phyloP scores from a whole-genome alignment of 1,139 yeast species.

The Zygosaccharomyces pseudobailii region DNA sequence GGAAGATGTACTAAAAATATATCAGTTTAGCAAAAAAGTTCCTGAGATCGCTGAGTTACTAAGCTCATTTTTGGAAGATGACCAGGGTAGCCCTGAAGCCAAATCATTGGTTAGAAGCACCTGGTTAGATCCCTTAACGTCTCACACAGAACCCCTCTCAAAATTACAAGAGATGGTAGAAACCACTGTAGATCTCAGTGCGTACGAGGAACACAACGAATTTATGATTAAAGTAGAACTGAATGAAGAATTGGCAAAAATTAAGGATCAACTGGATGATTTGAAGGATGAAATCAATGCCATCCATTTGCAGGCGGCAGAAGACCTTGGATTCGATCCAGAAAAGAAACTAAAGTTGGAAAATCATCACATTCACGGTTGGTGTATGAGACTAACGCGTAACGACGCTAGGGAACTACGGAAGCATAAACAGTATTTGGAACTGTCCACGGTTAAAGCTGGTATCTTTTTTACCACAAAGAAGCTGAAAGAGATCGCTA shows the following conservation, averaged over 20 bases:
- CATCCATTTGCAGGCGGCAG: slow-evolving; percentile 62
- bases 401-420: slow-evolving; percentile 80
- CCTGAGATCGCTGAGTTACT: slow-evolving; percentile 63
- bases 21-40: slow-evolving; percentile 66
- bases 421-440: slow-evolving; percentile 58
- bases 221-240: slow-evolving; percentile 86
- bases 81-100: slow-evolving; percentile 24
- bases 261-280: slow-evolving; percentile 53
- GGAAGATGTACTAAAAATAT: slow-evolving; percentile 88
- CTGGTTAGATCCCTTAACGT: slow-evolving; percentile 58
- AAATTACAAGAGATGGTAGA: slow-evolving; percentile 85
- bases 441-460: slow-evolving; percentile 86
- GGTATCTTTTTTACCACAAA: slow-evolving; percentile 86
- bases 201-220: slow-evolving; percentile 64
- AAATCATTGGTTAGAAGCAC: slow-evolving; percentile 40
- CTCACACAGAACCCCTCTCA: slow-evolving; percentile 46
- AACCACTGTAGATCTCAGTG: slow-evolving; percentile 82
- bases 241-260: slow-evolving; percentile 64
- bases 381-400: slow-evolving; percentile 91
- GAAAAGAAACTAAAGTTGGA: slow-evolving; percentile 88
- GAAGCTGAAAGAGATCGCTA: slow-evolving; percentile 54
- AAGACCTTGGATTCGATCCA: slow-evolving; percentile 72
- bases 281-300: slow-evolving; percentile 52
- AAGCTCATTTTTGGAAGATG: slow-evolving; percentile 39
- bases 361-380: slow-evolving; percentile 80